phyloP scores from a whole-genome alignment of 148 eudicot genomes.

The Diospyros lotus region DNA sequence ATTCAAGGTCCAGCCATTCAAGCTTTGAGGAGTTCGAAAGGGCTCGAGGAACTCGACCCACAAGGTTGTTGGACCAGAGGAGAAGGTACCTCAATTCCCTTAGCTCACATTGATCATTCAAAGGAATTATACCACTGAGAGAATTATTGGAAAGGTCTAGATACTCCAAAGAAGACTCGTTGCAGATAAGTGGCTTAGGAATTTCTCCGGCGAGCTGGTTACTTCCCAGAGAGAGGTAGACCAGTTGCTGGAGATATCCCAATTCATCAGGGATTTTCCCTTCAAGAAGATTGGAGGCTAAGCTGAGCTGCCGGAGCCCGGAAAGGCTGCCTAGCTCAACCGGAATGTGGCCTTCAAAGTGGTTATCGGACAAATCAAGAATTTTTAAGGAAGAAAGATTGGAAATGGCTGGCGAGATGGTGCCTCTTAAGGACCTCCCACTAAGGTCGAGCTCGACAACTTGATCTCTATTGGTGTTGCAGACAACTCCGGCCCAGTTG shows the following conservation, averaged over 20 bases:
- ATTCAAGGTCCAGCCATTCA: constrained; percentile 70
- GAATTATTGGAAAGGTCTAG: constrained; percentile 84
- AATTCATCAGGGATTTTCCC: constrained; percentile 58
- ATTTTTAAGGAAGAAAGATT: constrained; percentile 41
- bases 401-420: constrained; percentile 57
- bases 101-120: constrained; percentile 53
- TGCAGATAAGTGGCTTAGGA: constrained; percentile 50
- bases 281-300: constrained; percentile 55
- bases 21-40: constrained; percentile 62
- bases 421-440: constrained; percentile 41
- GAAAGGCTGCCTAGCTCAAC: constrained; percentile 46
- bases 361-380: constrained; percentile 59
- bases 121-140: constrained; percentile 54
- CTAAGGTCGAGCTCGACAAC: constrained; percentile 61
- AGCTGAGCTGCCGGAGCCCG: constrained; percentile 50
- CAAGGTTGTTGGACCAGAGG: constrained; percentile 65
- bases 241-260: constrained; percentile 41
- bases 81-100: constrained; percentile 53
- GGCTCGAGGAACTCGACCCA: constrained; percentile 51
- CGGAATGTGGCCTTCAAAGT: constrained; percentile 64
- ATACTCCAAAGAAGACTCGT: constrained; percentile 49
- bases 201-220: constrained; percentile 56
- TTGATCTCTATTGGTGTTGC: constrained; percentile 27
- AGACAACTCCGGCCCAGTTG: constrained; percentile 63
- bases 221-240: constrained; percentile 63